These are phyloP conservation scores for Aspergillus incahuasiensis DNA, from an alignment of 495 filamentous ascomycete genomes.

Conservation along the genomic window DNA sequence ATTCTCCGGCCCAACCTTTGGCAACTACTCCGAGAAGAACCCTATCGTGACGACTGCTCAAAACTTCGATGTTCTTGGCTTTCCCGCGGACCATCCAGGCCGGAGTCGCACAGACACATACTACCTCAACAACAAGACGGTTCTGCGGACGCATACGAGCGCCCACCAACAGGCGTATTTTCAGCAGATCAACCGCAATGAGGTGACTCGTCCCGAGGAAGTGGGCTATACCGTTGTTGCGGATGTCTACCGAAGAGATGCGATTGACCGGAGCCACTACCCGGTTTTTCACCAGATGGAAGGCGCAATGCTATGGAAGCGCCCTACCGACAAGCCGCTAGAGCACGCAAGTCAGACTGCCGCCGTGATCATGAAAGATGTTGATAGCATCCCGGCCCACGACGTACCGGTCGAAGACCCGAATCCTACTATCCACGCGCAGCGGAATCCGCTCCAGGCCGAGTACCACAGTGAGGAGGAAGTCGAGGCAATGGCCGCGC, in stretches of 20 bases:
- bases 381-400: constrained; percentile 64
- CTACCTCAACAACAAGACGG: constrained; percentile 80
- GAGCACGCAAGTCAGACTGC: constrained; percentile 32
- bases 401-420: constrained; percentile 75
- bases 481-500: constrained; percentile 74
- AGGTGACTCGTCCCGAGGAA: constrained; percentile 51
- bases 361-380: constrained; percentile 53
- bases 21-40: constrained; percentile 68
- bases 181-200: constrained; percentile 44
- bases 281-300: constrained; percentile 99
- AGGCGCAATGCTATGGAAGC: constrained; percentile 86
- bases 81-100: constrained; percentile 84
- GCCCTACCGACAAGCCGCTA: constrained; percentile 57
- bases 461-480: constrained; percentile 67
- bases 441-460: constrained; percentile 78
- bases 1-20: constrained; percentile 70
- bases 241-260: constrained; percentile 96
- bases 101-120: constrained; percentile 88
- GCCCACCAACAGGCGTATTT: constrained; percentile 91
- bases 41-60: constrained; percentile 81
- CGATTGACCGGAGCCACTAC: constrained; percentile 90
- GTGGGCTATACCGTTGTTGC: constrained; percentile 85
- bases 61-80: constrained; percentile 94
- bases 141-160: constrained; percentile 88
- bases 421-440: constrained; percentile 71